phyloP scores from a whole-genome alignment of 805 yeast genomes.

The Kuraishia ogatae region DNA sequence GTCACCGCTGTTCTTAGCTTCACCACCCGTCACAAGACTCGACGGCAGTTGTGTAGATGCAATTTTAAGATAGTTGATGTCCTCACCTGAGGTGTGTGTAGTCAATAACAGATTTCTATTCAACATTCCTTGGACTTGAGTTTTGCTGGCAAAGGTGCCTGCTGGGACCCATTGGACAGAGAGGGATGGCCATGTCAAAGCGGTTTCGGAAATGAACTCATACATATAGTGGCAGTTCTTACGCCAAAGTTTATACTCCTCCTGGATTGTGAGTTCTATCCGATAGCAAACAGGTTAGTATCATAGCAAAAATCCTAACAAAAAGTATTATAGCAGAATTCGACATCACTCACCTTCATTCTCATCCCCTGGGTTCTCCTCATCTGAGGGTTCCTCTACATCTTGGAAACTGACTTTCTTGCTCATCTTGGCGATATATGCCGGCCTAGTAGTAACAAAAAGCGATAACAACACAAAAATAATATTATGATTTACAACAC shows the following conservation, averaged over 20 bases:
- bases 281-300: background rate
- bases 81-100: slow-evolving; percentile 69
- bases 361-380: slow-evolving; percentile 7
- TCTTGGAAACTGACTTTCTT: slow-evolving; percentile 14
- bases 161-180: slow-evolving; percentile 72
- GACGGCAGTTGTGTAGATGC: slow-evolving; percentile 54
- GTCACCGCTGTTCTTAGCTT: slow-evolving; percentile 15
- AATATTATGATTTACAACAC: no score
- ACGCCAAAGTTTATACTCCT: slow-evolving; percentile 74
- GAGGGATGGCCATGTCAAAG: slow-evolving; percentile 74
- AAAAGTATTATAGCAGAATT: background rate
- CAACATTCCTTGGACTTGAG: slow-evolving; percentile 14
- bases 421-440: background rate
- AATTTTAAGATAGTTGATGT: slow-evolving; percentile 54
- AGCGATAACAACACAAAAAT: no score
- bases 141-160: slow-evolving; percentile 16
- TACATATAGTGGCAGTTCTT: slow-evolving; percentile 77
- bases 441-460: no score
- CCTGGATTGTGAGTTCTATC: slow-evolving; percentile 37
- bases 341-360: background rate
- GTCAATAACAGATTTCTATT: slow-evolving; percentile 53
- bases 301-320: background rate
- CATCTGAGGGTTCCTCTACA: slow-evolving; percentile 5
- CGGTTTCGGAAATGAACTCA: slow-evolving; percentile 74
- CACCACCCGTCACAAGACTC: slow-evolving; percentile 19